Base-by-base conservation (phyloP, 2,329 filamentous ascomycete genomes). In the Graphiopsis chlorocephala region DNA sequence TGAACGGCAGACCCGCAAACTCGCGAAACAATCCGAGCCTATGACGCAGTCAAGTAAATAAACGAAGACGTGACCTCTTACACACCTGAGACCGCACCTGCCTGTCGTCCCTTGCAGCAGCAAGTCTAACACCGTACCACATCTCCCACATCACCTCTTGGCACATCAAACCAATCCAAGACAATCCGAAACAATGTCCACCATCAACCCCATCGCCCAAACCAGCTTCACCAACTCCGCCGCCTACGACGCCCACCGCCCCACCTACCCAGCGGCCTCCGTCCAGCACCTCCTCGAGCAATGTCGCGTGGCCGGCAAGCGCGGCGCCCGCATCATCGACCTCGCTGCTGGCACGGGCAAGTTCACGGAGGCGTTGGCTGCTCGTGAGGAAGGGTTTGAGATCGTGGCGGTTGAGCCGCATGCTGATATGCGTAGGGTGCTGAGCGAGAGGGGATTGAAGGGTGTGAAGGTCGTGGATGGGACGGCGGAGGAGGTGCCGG, bases 301-400 rank as follows among this genome's bases (percentile, higher is more conserved):
- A 57, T 78, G 90, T n/a, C 76, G 79, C 6, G 74, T 91, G 10
- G 76, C 80, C 29, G 81, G 79, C 28, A 71, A 80, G 20, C 60
- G 76, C 7, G 77, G 79, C 53, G 83, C 83, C 15, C 81, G 77
- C 52, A 77, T 91, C 47, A 74, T 90, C 26, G 89, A 91, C 73
- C 79, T 91, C 20, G 89, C 84, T 1, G 86, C 88, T 3, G 88
- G 89, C 0, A 90, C 88, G 0, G 89, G 89, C 28, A 90, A 90
- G 72, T 88, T 91, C 71, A 91, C 89, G 0, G 86, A 88, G 73
- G 70, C 83, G 20, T 80, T 92, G 35, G 84, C 86, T 7, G 78
- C 75, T 15, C 79, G 88, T 31, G 78, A 82, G 0, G 90, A 91
- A 75, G 72, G 77, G 7, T 91, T 84, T 75, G 72, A 85, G 48